Evolutionary conservation across 768 basidiomycete genomes (phyloP), one percentile per base, ranked within the genome.

Genomic region (Pisolithus tinctorius): DNA sequence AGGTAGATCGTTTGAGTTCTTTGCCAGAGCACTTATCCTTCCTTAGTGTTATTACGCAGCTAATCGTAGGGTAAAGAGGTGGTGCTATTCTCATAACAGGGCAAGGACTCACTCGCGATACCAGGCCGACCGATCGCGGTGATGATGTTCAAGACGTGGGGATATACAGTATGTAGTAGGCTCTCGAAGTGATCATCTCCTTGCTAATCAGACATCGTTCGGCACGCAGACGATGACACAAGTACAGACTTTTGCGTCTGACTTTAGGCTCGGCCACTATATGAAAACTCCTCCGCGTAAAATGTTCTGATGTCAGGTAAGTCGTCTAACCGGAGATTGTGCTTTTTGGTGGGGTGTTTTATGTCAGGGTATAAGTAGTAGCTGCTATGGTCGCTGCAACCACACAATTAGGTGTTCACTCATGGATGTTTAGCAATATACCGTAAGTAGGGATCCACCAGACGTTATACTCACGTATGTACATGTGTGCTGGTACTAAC

Each of bases 121-220:
- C 76, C 76, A 56, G 86, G 87, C 8, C 78, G 76, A 53, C 84
- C 88, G 4, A 76, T 86, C 52, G 85, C 86, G 1, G 81, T 85
- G 79, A 84, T 87, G 84, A 79, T 86, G 77, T 85, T 82, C 73
- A 84, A 83, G 70, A 83, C 77, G 4, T 85, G 77, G 69, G 82
- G 80, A 7, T 86, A 84, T 61, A 77, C 83, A 42, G 82, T 69
- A 26, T 31, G n/a, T n/a, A n/a, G 62, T 39, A 9, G 10, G 13
- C 41, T 46, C 50, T 31, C 6, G 14, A n/a, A 14, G 8, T 38
- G 31, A 38, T 17, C 16, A 2, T 38, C 16, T 17, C 14, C 3
- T 2, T 23, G 30, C 50, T 58, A 14, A n/a, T n/a, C n/a, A 63
- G 31, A 13, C 20, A 1, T n/a, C 9, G 6, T 25, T 31, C 4